Base-by-base conservation (phyloP, 2,329 filamentous ascomycete species). In the Parastagonospora avenae region DNA sequence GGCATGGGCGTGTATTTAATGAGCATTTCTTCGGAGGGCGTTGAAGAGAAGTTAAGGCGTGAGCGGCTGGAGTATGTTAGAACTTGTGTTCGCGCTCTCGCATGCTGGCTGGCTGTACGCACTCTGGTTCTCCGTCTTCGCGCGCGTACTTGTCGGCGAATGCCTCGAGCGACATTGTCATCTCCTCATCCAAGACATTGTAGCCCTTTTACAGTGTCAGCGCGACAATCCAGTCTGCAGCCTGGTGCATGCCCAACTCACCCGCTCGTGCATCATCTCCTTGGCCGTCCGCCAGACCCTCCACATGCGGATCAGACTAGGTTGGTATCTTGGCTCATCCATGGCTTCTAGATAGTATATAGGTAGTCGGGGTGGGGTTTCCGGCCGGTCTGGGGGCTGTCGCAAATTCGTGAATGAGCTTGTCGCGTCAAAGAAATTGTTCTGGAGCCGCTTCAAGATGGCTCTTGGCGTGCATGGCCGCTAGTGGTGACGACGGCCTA, bases 191-290 rank as follows among this genome's bases (percentile, higher is more conserved):
- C 32, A 90, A 84, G 36, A 99, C 83, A 70, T 96, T 89, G 78
- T 99, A 99, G 67, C 95, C 94, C 92, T 97, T 74, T 14, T 19
- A 24, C 33, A 40, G 43, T 43, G 46, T 58, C 57, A 66, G 63
- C 60, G 53, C 52, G 55, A 32, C 51, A 40, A 38, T 59, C 42
- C 42, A 41, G 27, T 40, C 51, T 48, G 44, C 39, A 19, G 42
- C 46, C 40, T 38, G 39, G 53, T 63, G 54, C 48, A 57, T 51
- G 60, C 56, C 53, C 54, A 66, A 68, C 89, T 67, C 84, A 96
- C 92, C 74, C 93, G 81, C 75, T 97, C 94, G 55, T 84, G 82
- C 64, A 94, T 88, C 93, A 99, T 96, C 82, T 99, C 91, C 76
- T 96, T 91, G 42, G 92, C 87, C 8, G 94, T 99, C 76, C 87